Base-by-base conservation (phyloP, 345 rosid genomes). In the Citrus cavaleriei region DNA sequence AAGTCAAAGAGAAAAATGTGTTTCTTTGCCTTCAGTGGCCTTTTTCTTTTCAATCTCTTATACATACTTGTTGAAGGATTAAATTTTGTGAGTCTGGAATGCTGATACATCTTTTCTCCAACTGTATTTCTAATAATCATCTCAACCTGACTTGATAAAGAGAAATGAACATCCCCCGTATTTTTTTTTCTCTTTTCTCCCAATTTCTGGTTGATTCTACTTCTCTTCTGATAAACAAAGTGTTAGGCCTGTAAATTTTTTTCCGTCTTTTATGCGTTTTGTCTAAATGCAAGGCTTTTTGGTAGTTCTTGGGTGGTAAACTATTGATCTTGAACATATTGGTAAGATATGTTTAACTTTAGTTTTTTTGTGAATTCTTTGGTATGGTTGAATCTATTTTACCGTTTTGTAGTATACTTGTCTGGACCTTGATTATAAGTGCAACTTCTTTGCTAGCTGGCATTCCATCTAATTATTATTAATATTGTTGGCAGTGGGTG, bases 401-500 rank as follows among this genome's bases (percentile, higher is more conserved):
- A 32, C 25, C 10, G 22, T 69, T 42, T 32, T 73, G 32, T 21
- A n/a, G 8, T 10, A 18, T 34, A 9, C 19, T 58, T 35, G 25
- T 14, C 46, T 35, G 38, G 49, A 68, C 19, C 63, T 73, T 37
- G 70, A 37, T 28, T 69, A 32, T 18, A 13, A 66, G 3, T 34
- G 34, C 16, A 63, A 69, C 71, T 72, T 32, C 6, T 37, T 72
- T 42, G 28, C 35, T 38, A n/a, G n/a, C 22, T 3, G 19, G 3
- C 10, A 61, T 72, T 71, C 28, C 4, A 32, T 69, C 54, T 75
- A 24, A 25, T 46, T 58, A 51, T 40, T 34, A 75, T 32, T 81
- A 13, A 40, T 68, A 28, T 34, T 37, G 32, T 84, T 70, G 21
- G 51, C 83, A 95, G 98, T 86, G 82, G 99, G 99, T 82, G 98